Evolutionary conservation across 306 rosid genomes (phyloP).

Genomic region (Luffa aegyptiaca): DNA sequence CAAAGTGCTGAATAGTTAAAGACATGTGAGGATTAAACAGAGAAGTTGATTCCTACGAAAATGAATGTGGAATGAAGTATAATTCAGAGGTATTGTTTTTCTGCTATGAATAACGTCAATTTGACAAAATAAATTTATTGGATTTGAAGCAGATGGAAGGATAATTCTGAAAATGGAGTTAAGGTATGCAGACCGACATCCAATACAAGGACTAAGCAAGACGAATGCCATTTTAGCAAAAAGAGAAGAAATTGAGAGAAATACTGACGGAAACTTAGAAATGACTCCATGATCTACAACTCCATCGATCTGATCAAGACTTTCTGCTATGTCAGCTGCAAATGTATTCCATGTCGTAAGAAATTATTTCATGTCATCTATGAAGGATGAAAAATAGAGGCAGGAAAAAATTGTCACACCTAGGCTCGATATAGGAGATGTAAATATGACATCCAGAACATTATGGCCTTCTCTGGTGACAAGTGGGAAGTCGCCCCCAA

Average conservation of each 20-base stretch:
- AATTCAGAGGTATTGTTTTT: neutral
- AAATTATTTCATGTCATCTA: neutral
- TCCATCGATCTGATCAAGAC: constrained; percentile 51
- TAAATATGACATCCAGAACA: constrained; percentile 74
- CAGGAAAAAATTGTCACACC: constrained; percentile 19
- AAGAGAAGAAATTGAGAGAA: constrained; percentile 12
- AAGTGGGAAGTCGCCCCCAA: constrained; percentile 70
- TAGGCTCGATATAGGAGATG: constrained; percentile 72
- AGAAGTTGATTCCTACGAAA: neutral
- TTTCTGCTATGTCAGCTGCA: constrained; percentile 61
- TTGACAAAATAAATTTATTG: neutral
- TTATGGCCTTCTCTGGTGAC: constrained; percentile 76
- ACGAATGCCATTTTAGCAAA: neutral
- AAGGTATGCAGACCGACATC: neutral
- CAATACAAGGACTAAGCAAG: neutral
- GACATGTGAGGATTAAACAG: neutral
- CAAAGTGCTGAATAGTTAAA: neutral
- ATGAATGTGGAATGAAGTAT: neutral
- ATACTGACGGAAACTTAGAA: constrained; percentile 71
- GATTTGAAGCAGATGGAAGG: neutral
- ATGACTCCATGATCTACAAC: constrained; percentile 65
- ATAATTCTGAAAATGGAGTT: neutral
- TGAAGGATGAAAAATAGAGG: constrained; percentile 4
- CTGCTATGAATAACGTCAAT: neutral
- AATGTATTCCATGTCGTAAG: constrained; percentile 8